phyloP scores from a whole-genome alignment of 306 rosid genomes.

The Quillaja saponaria region DNA sequence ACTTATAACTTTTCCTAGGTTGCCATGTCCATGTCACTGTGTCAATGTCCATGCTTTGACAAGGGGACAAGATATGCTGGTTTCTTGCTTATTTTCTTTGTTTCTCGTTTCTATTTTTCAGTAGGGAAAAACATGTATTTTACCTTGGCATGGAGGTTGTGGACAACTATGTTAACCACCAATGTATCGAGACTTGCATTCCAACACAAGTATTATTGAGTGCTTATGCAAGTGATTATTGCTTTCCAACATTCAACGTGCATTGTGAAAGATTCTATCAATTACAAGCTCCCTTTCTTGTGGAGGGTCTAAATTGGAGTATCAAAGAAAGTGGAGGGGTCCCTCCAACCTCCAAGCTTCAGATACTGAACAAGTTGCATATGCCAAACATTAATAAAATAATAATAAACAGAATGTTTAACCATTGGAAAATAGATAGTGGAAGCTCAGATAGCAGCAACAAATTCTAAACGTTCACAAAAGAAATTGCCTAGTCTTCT shows the following conservation, averaged over 20 bases:
- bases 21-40: no score
- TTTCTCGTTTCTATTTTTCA: no score
- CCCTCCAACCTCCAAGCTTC: no score
- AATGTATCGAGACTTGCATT: conserved; percentile 23
- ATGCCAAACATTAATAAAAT: conserved; percentile 4
- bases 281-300: not conserved
- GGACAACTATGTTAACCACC: no score
- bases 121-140: no score
- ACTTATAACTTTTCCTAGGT: no score
- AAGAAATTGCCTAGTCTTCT: conserved; percentile 13
- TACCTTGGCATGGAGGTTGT: no score
- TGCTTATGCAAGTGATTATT: conserved; percentile 32
- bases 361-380: not conserved
- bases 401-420: no score
- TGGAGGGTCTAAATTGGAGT: conserved; percentile 2
- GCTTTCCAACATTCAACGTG: conserved; percentile 19
- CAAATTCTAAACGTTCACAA: conserved; percentile 19
- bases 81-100: no score
- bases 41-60: no score
- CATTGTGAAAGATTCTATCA: conserved; percentile 2
- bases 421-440: not conserved
- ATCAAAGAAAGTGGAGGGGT: not conserved
- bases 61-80: no score
- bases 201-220: conserved; percentile 26
- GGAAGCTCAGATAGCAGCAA: not conserved